A percentile compares a stretch with the other conserved stretches of the same genome.
phyloP scores from a whole-genome alignment of 441 rosid genomes.

The Gossypium gossypioides region DNA sequence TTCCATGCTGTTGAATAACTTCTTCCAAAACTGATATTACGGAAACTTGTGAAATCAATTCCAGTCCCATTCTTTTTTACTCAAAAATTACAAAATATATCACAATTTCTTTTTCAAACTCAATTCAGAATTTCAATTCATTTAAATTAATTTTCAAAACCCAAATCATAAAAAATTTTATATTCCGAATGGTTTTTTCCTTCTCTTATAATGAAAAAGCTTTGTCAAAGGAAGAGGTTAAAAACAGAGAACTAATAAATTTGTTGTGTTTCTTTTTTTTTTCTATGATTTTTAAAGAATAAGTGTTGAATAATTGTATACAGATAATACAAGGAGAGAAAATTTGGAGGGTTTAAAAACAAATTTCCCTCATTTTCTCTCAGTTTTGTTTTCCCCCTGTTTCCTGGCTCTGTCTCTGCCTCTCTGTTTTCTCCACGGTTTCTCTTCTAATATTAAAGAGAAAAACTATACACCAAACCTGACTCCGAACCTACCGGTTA shows the following conservation, averaged over 20 bases:
- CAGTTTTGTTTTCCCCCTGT: not conserved
- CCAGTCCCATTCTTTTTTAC: constrained; percentile 48
- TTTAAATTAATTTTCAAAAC: constrained; percentile 7
- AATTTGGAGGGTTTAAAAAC: constrained; percentile 2
- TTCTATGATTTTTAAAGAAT: not conserved
- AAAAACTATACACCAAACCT: constrained; percentile 42
- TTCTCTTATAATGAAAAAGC: not conserved
- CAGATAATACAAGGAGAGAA: constrained; percentile 13
- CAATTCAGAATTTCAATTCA: constrained; percentile 5
- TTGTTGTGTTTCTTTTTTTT: not conserved
- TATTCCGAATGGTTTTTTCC: not conserved
- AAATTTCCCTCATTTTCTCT: constrained; percentile 15
- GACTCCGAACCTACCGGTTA: constrained; percentile 45
- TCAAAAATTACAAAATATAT: not conserved
- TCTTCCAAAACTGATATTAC: constrained; percentile 70
- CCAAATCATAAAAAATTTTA: not conserved
- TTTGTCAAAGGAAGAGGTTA: not conserved
- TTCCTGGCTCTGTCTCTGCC: constrained; percentile 2
- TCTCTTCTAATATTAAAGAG: constrained; percentile 33
- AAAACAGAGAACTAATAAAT: not conserved
- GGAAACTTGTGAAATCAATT: constrained; percentile 32
- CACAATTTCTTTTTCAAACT: not conserved
- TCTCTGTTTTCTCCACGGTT: constrained; percentile 12
- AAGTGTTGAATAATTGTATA: constrained; percentile 1
- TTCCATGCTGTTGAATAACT: constrained; percentile 59